Base-by-base conservation (phyloP, 441 rosid species). In the Biscutella laevigata region DNA sequence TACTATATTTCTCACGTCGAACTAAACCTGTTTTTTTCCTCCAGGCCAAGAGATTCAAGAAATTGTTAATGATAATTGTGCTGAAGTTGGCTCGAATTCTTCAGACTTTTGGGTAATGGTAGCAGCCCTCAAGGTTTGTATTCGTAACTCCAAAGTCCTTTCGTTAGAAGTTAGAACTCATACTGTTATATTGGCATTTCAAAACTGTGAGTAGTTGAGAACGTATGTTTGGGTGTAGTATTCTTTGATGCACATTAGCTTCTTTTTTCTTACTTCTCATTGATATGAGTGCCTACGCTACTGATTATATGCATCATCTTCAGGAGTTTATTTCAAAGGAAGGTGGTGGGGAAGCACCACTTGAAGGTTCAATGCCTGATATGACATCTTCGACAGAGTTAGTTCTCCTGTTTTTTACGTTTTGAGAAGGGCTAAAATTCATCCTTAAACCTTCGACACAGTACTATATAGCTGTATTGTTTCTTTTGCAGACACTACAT, bases 331-430 rank as follows among this genome's bases (percentile, higher is more conserved):
- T 91, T 74, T 65, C 45, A 19, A 77, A 77, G 66, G 96, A 91
- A 80, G 96, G 95, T 41, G 73, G 68, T 56, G 95, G 89, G 40
- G 98, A 88, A 70, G 84, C 70, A 57, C 98, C 98, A 15, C 96
- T 88, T 46, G 98, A 88, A 74, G 98, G 98, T 37, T 82, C 89
- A 7, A 83, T 91, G 55, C 96, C 95, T 1, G 98, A 91, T 75
- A 91, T 91, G 95, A 88, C 89, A 59, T 88, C 98, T 68, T 88
- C 98, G 54, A 91, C 96, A 34, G 98, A 88, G 98, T 91, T 30
- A 74, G 83, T 80, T 39, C 69, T 40, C 64, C 4, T 59, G 11
- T 44, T 41, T 46, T 27, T 40, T 40, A 3, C 8, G 16, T 33
- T 49, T 38, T 30, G 46, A 12, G 53, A 41, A 25, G 48, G 36